Conservation (phyloP, 345 rosid species). For the Erysimum cheiranthoides region DNA sequence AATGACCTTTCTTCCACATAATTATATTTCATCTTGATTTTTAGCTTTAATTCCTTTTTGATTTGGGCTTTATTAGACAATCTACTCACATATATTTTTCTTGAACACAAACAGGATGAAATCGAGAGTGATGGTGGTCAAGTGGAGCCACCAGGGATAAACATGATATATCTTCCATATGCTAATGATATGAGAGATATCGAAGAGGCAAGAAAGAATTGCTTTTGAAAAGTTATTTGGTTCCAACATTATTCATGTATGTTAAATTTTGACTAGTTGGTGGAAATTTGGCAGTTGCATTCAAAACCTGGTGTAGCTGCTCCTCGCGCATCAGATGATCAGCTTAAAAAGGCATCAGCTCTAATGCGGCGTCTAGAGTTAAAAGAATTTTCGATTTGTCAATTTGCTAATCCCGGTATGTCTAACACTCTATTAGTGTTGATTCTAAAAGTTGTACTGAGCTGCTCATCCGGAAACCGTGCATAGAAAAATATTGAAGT, state of each 20-base stretch:
- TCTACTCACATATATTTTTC: conserved; percentile 29
- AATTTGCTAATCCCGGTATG: conserved; percentile 86
- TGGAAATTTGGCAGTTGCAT: conserved; percentile 57
- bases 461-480: neutral
- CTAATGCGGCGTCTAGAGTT: conserved; percentile 78
- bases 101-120: conserved; percentile 71
- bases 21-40: conserved; percentile 17
- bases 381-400: conserved; percentile 79
- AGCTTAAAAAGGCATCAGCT: conserved; percentile 70
- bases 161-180: conserved; percentile 94
- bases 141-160: conserved; percentile 95
- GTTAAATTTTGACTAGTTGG: conserved; percentile 38
- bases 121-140: conserved; percentile 72
- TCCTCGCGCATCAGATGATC: conserved; percentile 79
- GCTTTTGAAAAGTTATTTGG: conserved; percentile 26
- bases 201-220: conserved; percentile 71
- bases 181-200: conserved; percentile 79
- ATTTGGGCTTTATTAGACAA: conserved; percentile 28
- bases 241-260: conserved; percentile 30
- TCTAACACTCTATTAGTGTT: neutral
- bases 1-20: conserved; percentile 21
- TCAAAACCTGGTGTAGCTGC: conserved; percentile 49
- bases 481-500: neutral
- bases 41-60: neutral
- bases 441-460: conserved; percentile 22